Evolutionary conservation across 345 rosid species (phyloP), one percentile per base, ranked within the genome.

Genomic region (Arabis hirsuta): DNA sequence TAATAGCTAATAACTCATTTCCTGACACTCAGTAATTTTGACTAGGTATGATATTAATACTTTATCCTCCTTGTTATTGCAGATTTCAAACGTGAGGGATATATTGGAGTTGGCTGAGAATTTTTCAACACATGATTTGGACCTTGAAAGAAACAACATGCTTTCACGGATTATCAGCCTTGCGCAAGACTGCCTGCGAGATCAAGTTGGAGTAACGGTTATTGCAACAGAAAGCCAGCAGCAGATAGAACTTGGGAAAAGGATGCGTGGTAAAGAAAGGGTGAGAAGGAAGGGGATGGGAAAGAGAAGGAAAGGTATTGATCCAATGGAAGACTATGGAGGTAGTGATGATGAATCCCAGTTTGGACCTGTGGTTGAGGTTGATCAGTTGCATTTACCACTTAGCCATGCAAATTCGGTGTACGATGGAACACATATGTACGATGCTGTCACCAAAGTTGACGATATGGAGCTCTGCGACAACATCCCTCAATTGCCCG

Each of bases 11-110:
- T 12, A 48, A 53, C 32, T 4, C 14, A 58, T 62, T 69, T 66
- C 16, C 36, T 73, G 38, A 14, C 45, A 58, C 67, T 73, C 12
- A 12, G 36, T 65, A 14, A 47, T 57, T 12, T 51, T 13, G 57
- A 14, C 27, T 10, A 26, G 6, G 12, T 29, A 19, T 39, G 75
- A 44, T 12, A 52, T 51, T 46, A 62, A 54, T 46, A 24, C 57
- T 32, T 20, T 55, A 13, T 9, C 10, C 42, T 50, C 55, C 19
- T 43, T 65, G 70, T 61, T 55, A 22, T 45, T 22, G 61, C 88
- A 92, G 98, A 88, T 85, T 77, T 73, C 91, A 67, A 92, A 91
- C 58, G 84, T 92, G 60, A 82, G 90, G 81, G 95, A 92, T 54
- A 90, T 92, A 76, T 82, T 88, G 7, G 82, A 83, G 69, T 65